Evolutionary conservation across 352 stramenopile species (phyloP).

Genomic region (Phytophthora cryptogea): DNA sequence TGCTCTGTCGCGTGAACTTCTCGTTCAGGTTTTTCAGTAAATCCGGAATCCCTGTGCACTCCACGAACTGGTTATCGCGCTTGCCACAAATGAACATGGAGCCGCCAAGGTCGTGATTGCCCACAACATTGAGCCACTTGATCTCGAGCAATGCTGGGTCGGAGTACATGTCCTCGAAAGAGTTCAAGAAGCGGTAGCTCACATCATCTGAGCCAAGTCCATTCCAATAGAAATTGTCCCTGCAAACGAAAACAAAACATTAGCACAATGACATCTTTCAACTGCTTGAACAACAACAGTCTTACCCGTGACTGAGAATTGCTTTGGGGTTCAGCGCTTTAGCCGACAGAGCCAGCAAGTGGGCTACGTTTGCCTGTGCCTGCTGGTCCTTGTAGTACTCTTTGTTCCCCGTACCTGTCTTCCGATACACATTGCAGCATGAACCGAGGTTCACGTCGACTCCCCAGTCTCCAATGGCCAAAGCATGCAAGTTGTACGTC

Average conservation of each 20-base stretch:
- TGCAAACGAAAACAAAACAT: conserved; percentile 12
- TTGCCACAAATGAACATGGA: conserved; percentile 82
- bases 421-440: conserved; percentile 74
- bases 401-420: conserved; percentile 53
- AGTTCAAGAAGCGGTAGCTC: conserved; percentile 64
- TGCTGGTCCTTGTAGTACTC: conserved; percentile 81
- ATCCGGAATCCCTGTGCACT: conserved; percentile 59
- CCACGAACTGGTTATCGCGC: conserved; percentile 62
- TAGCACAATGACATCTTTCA: neutral
- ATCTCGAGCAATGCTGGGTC: conserved; percentile 48
- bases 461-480: conserved; percentile 77
- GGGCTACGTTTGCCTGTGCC: conserved; percentile 64
- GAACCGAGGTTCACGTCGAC: conserved; percentile 64
- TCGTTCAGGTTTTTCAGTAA: conserved; percentile 68
- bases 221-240: conserved; percentile 78
- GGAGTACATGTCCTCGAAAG: conserved; percentile 72
- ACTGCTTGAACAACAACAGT: neutral
- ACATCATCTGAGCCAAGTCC: conserved; percentile 68
- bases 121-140: conserved; percentile 75
- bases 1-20: conserved; percentile 63
- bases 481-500: conserved; percentile 60
- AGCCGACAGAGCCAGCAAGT: conserved; percentile 65
- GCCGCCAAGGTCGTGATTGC: conserved; percentile 75
- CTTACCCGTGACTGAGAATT: conserved; percentile 61
- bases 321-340: conserved; percentile 62